phyloP scores from a whole-genome alignment of 176 grass and related monocot species.

The Juncus effusus region DNA sequence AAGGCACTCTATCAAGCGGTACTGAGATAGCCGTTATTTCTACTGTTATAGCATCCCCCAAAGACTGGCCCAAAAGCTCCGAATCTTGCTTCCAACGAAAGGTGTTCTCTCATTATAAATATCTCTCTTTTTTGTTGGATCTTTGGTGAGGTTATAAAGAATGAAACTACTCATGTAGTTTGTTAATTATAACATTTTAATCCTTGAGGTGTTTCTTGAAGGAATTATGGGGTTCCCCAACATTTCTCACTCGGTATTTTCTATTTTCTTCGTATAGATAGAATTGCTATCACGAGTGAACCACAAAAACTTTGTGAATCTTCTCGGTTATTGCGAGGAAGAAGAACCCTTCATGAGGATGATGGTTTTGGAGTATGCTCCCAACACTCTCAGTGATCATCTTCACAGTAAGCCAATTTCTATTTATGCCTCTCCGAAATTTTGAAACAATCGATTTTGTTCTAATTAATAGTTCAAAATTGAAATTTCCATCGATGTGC shows the following conservation, averaged over 20 bases:
- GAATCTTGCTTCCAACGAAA: conserved; percentile 71
- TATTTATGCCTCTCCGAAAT: conserved; percentile 6
- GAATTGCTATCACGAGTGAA: conserved; percentile 67
- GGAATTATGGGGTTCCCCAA: too few species aligned
- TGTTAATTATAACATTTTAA: background rate
- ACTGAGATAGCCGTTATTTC: conserved; percentile 77
- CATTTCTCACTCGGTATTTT: conserved; percentile 1
- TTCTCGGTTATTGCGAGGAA: conserved; percentile 81
- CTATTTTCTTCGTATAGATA: conserved; percentile 59
- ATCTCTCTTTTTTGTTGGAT: conserved; percentile 6
- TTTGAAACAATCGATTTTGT: background rate
- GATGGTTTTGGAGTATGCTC: conserved; percentile 91
- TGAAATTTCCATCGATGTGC: conserved; percentile 23
- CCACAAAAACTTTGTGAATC: conserved; percentile 93
- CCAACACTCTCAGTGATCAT: conserved; percentile 77
- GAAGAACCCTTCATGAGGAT: conserved; percentile 88
- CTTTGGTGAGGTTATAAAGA: background rate
- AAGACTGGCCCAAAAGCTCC: conserved; percentile 67
- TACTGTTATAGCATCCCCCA: conserved; percentile 47
- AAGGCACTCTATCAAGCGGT: conserved; percentile 80
- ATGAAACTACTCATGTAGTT: background rate
- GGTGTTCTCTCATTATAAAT: conserved; percentile 38
- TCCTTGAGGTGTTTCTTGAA: background rate
- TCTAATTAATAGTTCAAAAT: background rate
- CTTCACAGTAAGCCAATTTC: conserved; percentile 62